Percentiles rank a stretch among this genome's conserved stretches.
Evolutionary conservation across 371 early-diverging fungal species (phyloP).

Genomic region (Mortierella sp.): DNA sequence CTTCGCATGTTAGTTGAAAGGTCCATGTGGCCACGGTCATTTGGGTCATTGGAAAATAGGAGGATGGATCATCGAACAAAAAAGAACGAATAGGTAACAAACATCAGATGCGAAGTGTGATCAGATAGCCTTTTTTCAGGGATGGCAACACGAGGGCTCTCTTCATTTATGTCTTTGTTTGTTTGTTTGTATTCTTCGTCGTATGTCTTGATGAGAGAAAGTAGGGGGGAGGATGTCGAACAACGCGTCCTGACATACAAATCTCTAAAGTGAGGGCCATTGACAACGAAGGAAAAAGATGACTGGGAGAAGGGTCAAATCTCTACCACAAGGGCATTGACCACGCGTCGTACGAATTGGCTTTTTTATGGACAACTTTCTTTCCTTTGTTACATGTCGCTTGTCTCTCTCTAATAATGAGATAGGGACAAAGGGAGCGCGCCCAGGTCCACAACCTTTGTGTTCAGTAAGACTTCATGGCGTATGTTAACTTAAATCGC

Average conservation of each 20-base stretch:
- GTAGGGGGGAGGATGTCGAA: neutral
- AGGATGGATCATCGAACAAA: neutral
- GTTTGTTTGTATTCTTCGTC: neutral
- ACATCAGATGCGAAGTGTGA: neutral
- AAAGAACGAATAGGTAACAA: neutral
- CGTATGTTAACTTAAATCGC: no score
- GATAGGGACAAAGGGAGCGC: neutral
- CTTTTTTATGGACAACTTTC: neutral
- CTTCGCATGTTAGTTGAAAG: no score
- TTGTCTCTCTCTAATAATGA: no score
- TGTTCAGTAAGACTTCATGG: no score
- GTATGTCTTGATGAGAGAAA: neutral
- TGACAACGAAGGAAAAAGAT: neutral
- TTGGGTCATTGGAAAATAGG: neutral
- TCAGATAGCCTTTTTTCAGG: neutral
- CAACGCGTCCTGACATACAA: no score
- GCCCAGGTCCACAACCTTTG: no score
- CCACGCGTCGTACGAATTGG: neutral
- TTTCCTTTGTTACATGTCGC: no score
- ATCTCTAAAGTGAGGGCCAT: no score
- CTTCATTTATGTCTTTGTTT: neutral
- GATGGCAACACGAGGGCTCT: neutral
- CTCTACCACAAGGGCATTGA: neutral
- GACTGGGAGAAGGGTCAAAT: neutral
- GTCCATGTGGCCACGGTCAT: no score